Percentiles rank a stretch among this genome's conserved stretches.
phyloP scores from a whole-genome alignment of 345 rosid genomes.

The Gossypium mustelinum region DNA sequence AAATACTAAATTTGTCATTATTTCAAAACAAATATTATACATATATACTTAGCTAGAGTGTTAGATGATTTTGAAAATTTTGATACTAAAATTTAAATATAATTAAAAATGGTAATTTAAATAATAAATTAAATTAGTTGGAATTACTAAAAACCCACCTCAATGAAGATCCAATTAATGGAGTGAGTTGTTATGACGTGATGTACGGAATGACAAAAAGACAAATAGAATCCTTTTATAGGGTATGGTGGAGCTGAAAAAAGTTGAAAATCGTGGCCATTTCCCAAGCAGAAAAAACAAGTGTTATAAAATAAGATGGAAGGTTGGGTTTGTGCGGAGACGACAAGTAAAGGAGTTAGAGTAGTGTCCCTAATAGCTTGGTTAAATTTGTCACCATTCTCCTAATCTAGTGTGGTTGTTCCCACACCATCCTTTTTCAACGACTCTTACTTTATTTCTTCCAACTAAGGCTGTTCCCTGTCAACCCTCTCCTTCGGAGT shows the following conservation, averaged over 20 bases:
- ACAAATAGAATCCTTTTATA: not conserved
- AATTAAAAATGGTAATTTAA: too few species aligned
- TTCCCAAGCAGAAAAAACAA: not conserved
- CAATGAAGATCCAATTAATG: not conserved
- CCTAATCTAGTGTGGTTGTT: not conserved
- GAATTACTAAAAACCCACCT: not conserved
- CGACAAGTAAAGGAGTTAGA: not conserved
- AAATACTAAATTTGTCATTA: too few species aligned
- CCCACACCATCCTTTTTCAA: not conserved
- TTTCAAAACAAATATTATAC: too few species aligned
- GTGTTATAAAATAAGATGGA: slow-evolving; percentile 2
- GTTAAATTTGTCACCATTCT: not conserved
- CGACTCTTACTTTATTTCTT: slow-evolving; percentile 14
- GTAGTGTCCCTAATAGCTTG: not conserved
- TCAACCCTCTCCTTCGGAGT: slow-evolving; percentile 5
- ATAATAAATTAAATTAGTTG: too few species aligned
- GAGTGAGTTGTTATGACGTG: not conserved
- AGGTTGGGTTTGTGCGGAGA: not conserved
- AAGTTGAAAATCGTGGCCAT: not conserved
- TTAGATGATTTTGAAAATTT: too few species aligned
- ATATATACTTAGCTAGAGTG: too few species aligned
- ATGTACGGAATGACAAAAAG: slow-evolving; percentile 19
- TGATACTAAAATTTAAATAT: too few species aligned
- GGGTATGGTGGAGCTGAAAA: not conserved
- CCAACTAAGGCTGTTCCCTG: slow-evolving; percentile 32